Conservation (phyloP, 2,329 filamentous ascomycete species). For the Ophiostoma quercus region DNA sequence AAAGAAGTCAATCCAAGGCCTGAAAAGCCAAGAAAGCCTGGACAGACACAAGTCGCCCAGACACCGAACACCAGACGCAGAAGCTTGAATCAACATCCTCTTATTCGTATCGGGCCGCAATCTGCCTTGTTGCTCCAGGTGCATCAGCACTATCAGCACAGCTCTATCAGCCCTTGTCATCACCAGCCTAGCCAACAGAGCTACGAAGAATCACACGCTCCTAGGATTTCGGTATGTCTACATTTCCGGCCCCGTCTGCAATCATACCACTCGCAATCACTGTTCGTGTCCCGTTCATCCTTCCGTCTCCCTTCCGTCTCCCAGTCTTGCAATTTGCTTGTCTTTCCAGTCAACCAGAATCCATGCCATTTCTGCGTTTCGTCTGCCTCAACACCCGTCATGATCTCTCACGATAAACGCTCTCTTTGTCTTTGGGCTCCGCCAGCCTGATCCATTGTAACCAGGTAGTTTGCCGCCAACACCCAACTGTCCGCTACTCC, state of each 20-base stretch:
- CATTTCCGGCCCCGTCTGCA: background rate
- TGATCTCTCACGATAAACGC: background rate
- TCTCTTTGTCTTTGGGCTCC: background rate
- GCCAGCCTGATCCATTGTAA: background rate
- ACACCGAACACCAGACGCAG: background rate
- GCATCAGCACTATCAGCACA: background rate
- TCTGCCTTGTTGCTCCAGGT: background rate
- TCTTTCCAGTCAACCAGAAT: background rate
- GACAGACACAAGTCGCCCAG: background rate
- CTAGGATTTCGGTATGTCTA: background rate
- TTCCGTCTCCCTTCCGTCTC: background rate
- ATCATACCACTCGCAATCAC: background rate
- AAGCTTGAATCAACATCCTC: background rate
- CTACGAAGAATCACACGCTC: background rate
- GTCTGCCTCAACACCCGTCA: background rate
- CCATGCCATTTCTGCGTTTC: background rate
- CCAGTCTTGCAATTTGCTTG: background rate
- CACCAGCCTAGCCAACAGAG: background rate
- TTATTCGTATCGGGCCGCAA: slow-evolving; percentile 13
- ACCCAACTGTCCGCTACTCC: background rate
- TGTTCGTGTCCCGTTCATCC: background rate
- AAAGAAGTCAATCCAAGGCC: background rate
- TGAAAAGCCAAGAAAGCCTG: background rate
- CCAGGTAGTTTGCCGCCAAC: slow-evolving; percentile 9
- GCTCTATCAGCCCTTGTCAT: background rate